Evolutionary conservation across 345 rosid genomes (phyloP).

Genomic region (Clausena lansium): DNA sequence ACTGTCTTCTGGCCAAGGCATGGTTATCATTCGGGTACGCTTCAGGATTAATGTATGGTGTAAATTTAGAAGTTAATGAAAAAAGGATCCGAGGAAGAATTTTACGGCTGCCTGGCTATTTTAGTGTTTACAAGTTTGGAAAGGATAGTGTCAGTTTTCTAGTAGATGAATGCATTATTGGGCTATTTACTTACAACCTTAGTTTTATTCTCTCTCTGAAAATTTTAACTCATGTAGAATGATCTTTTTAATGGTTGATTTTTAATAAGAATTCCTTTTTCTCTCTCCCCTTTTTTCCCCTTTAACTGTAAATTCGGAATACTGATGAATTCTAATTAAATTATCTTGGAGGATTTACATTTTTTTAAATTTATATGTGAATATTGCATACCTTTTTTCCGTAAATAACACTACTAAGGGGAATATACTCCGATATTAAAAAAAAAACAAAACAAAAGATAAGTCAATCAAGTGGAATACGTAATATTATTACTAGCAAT

Average conservation of each 20-base stretch:
- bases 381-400: too few relatives aligned
- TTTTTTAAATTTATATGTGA: too few relatives aligned
- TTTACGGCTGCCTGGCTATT: background rate
- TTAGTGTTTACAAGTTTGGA: background rate
- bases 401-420: too few relatives aligned
- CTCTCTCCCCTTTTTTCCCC: too few relatives aligned
- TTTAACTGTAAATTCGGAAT: background rate
- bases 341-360: too few relatives aligned
- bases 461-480: too few relatives aligned
- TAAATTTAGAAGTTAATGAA: slow-evolving; percentile 12
- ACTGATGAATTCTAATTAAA: too few relatives aligned
- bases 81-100: background rate
- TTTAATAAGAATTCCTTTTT: background rate
- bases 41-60: too few relatives aligned
- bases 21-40: background rate
- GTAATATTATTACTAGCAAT: too few relatives aligned
- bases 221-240: background rate
- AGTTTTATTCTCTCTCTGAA: too few relatives aligned
- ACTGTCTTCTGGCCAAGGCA: background rate
- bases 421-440: too few relatives aligned
- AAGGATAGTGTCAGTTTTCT: slow-evolving; percentile 9
- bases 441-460: too few relatives aligned
- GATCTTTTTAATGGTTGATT: background rate
- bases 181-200: background rate
- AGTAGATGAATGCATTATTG: background rate